Percentiles rank a stretch among this genome's conserved stretches.
These are phyloP conservation scores for Micractinium conductrix DNA, from an alignment of 139 green algal species.

Conservation along the genomic window DNA sequence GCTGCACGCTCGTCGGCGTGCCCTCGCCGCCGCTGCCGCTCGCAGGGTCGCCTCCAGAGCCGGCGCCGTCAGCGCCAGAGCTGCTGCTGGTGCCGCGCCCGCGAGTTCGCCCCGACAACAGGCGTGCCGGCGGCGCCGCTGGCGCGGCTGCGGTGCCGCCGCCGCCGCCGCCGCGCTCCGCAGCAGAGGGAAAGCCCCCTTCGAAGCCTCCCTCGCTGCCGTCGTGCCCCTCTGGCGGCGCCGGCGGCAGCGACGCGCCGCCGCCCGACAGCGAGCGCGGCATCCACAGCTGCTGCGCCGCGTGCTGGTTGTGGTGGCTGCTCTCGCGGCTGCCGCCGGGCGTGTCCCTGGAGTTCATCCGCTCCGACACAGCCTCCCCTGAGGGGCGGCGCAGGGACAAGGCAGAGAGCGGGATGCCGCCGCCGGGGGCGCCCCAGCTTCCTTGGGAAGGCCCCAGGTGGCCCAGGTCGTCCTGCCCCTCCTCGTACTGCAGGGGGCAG, in stretches of 20 bases:
- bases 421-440: no score
- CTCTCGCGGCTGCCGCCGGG: not conserved
- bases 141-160: not conserved
- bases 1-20: not conserved
- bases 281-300: not conserved
- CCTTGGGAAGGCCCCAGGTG: not conserved
- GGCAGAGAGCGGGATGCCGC: no score
- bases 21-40: not conserved
- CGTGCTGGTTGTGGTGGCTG: not conserved
- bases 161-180: not conserved
- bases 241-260: not conserved
- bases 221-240: not conserved
- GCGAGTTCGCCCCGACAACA: slow-evolving; percentile 11
- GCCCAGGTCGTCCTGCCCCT: not conserved
- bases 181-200: not conserved
- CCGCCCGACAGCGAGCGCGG: not conserved
- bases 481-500: not conserved
- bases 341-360: not conserved
- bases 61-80: not conserved
- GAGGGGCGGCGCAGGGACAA: not conserved
- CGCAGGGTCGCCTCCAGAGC: not conserved
- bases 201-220: not conserved
- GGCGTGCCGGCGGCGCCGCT: not conserved
- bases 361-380: not conserved
- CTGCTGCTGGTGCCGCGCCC: not conserved